Base-by-base conservation (phyloP, 1,284 basidiomycete genomes). In the Ceratobasidium sp. region DNA sequence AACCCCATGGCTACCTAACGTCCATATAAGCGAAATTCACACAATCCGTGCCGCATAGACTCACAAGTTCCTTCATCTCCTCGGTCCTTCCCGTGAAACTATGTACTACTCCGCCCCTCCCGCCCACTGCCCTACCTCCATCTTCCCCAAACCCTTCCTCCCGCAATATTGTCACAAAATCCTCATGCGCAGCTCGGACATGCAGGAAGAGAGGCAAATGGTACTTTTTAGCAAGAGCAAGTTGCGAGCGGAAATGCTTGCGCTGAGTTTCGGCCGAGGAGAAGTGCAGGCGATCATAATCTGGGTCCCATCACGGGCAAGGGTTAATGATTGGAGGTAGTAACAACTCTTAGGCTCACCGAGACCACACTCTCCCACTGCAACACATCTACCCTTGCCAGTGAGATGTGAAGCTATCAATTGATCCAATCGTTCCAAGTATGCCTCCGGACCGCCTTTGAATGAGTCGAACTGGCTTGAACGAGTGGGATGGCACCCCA, bases 401-500 rank as follows among this genome's bases (percentile, higher is more conserved):
- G 86, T 86, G 18, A 90, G 83, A 84, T 93, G 88, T n/a, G 83
- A 81, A 20, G 82, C 83, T 33, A 95, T 89, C 1, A 94, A 81
- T 16, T 86, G 82, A 78, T 91, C 90, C 27, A 96, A 85, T 14
- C 88, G 89, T 16, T 85, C 79, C 7, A 96, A 84, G 82, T 96
- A 97, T 2, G 86, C 91, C 0, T 88, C 88, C 1, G 90, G 88
- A 0, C 94, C 92, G 7, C 86, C 88, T 0, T 85, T 84, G 82
- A 89, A 88, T 66, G 87, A 84, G 50, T 93, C 92, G 80, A 96
- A 93, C 82, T 96, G 93, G 4, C 82, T 84, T 0, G 93, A 91
- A n/a, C 94, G 91, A 7, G 95, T 96, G 0, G 96, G 96, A 84
- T 97, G 96, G 80, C 93, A 94, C 23, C 96, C 96, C 0, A 93